A percentile compares a stretch with the other conserved stretches of the same genome.
Evolutionary conservation across 1,284 basidiomycete species (phyloP).

Genomic region (Malassezia restricta): DNA sequence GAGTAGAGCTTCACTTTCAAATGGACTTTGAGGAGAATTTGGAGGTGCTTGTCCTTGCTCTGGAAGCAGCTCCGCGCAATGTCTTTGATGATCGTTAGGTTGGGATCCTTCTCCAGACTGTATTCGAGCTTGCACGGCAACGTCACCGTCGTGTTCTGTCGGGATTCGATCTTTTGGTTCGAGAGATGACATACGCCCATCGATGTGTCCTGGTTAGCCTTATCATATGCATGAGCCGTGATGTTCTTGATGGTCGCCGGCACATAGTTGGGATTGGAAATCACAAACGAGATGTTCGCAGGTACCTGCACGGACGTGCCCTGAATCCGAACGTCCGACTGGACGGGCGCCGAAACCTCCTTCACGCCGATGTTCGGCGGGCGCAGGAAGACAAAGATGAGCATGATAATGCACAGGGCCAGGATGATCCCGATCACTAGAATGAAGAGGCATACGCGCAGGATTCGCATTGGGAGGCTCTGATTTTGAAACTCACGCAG

Average conservation of each 20-base stretch:
- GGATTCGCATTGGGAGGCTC: slow-evolving; percentile 27
- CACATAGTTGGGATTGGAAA: slow-evolving; percentile 42
- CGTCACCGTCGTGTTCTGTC: slow-evolving; percentile 60
- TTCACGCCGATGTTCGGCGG: slow-evolving; percentile 38
- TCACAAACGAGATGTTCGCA: slow-evolving; percentile 29
- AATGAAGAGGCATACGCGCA: slow-evolving; percentile 31
- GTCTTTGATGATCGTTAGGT: slow-evolving; percentile 56
- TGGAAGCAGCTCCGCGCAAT: slow-evolving; percentile 55
- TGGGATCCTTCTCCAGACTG: slow-evolving; percentile 55
- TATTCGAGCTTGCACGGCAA: slow-evolving; percentile 72
- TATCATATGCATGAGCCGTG: slow-evolving; percentile 27
- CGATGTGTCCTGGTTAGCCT: slow-evolving; percentile 14
- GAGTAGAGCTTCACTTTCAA: slow-evolving; percentile 2
- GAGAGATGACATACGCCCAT: slow-evolving; percentile 28
- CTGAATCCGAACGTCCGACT: slow-evolving; percentile 7
- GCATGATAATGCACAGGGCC: slow-evolving; percentile 28
- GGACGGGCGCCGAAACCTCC: slow-evolving; percentile 11
- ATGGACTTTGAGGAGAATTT: slow-evolving; percentile 6
- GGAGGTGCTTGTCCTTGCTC: neutral
- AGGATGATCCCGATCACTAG: slow-evolving; percentile 30
- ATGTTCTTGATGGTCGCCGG: slow-evolving; percentile 31
- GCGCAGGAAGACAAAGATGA: slow-evolving; percentile 35
- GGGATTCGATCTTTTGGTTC: slow-evolving; percentile 57
- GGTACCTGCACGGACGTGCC: slow-evolving; percentile 27
- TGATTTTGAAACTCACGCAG: slow-evolving; percentile 27